phyloP scores from a whole-genome alignment of 352 stramenopile genomes.

The Phytophthora sansomeana region DNA sequence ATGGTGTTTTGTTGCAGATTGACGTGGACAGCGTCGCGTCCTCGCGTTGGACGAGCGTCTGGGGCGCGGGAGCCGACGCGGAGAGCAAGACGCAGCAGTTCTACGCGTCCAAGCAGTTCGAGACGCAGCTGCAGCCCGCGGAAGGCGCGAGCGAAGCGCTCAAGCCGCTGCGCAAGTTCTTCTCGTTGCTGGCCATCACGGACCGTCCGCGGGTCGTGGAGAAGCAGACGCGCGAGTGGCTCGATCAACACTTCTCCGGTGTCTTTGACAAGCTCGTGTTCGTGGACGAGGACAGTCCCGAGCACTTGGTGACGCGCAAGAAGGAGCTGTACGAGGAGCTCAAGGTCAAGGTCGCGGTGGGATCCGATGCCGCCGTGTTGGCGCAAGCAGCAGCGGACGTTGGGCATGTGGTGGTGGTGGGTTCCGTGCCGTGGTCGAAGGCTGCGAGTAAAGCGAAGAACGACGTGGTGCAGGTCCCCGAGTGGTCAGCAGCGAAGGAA shows the following conservation, averaged over 20 bases:
- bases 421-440: constrained; percentile 61
- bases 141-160: constrained; percentile 45
- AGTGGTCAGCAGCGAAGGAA: constrained; percentile 49
- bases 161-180: constrained; percentile 66
- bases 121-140: constrained; percentile 42
- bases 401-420: constrained; percentile 49
- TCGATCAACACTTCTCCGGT: constrained; percentile 64
- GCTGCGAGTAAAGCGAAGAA: constrained; percentile 5
- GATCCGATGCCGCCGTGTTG: constrained; percentile 45
- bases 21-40: constrained; percentile 21
- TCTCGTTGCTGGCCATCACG: constrained; percentile 69
- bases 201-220: constrained; percentile 66
- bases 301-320: constrained; percentile 56
- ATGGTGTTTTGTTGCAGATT: constrained; percentile 31
- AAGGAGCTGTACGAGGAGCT: constrained; percentile 71
- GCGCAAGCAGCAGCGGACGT: constrained; percentile 39
- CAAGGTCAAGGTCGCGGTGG: constrained; percentile 67
- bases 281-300: constrained; percentile 52
- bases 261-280: constrained; percentile 85
- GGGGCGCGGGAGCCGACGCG: constrained; percentile 29
- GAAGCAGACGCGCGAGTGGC: constrained; percentile 78
- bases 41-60: constrained; percentile 44
- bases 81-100: constrained; percentile 54
- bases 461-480: constrained; percentile 26
- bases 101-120: constrained; percentile 61